A percentile compares a stretch with the other conserved stretches of the same genome.
Conservation (phyloP, 2,329 filamentous ascomycete genomes). For the Aspergillus unguis region DNA sequence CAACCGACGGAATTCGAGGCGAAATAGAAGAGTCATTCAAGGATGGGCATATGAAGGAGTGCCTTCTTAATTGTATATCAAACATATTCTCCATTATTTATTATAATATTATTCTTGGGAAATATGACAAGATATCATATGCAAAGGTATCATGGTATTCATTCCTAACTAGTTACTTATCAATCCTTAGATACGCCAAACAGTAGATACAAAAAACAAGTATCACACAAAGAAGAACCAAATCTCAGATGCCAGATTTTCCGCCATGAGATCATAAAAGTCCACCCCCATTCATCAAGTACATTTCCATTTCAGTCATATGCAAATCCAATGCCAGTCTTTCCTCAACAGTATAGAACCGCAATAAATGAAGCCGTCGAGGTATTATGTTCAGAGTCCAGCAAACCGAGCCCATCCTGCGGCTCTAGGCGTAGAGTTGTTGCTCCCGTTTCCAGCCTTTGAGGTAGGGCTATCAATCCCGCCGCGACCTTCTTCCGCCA, state of each 20-base stretch:
- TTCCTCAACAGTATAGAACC: background rate
- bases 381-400: constrained; percentile 35
- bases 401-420: constrained; percentile 48
- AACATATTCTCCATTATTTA: background rate
- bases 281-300: constrained; percentile 2
- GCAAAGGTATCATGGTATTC: constrained; percentile 1
- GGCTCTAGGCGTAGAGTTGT: constrained; percentile 25
- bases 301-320: background rate
- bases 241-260: background rate
- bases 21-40: constrained; percentile 49
- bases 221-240: constrained; percentile 9
- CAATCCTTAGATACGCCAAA: constrained; percentile 11
- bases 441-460: constrained; percentile 9
- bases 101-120: too few relatives aligned
- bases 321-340: background rate
- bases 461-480: constrained; percentile 20
- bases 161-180: constrained; percentile 6
- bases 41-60: constrained; percentile 69
- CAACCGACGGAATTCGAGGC: constrained; percentile 54
- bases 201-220: constrained; percentile 8
- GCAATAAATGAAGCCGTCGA: background rate
- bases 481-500: constrained; percentile 46
- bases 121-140: background rate
- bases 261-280: too few relatives aligned
- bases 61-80: constrained; percentile 41